A percentile compares a stretch with the other conserved stretches of the same genome.
phyloP scores from a whole-genome alignment of 129 eudicot genomes.

The Solidago caesia region DNA sequence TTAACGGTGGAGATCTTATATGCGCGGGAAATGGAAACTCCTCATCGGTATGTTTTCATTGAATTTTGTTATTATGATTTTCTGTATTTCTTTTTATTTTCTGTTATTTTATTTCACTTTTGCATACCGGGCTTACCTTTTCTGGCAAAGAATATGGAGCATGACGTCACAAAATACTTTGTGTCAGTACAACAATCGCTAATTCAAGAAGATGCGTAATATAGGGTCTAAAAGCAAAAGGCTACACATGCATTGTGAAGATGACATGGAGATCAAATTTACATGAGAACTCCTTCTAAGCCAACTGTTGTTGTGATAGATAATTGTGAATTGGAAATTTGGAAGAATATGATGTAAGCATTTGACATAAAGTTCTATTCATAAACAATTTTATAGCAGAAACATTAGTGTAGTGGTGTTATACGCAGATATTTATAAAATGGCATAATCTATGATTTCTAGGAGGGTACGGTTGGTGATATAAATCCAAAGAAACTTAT shows the following conservation, averaged over 20 bases:
- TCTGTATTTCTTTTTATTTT: not conserved
- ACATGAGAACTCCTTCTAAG: constrained; percentile 70
- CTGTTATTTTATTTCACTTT: constrained; percentile 22
- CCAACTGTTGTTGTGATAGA: constrained; percentile 65
- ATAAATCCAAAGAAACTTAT: no score
- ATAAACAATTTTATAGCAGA: not conserved
- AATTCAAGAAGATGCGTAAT: constrained; percentile 52
- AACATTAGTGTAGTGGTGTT: no score
- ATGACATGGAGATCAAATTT: constrained; percentile 68
- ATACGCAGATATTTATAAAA: no score
- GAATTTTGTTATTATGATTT: not conserved
- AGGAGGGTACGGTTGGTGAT: no score
- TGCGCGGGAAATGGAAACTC: constrained; percentile 42
- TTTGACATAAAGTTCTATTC: not conserved
- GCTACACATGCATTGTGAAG: constrained; percentile 77
- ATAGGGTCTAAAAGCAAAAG: constrained; percentile 84
- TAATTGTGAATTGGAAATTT: constrained; percentile 53
- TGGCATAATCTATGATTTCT: no score
- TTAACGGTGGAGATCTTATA: constrained; percentile 39
- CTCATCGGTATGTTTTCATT: constrained; percentile 41
- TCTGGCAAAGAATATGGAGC: constrained; percentile 33
- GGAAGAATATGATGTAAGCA: constrained; percentile 86
- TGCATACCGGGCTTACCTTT: constrained; percentile 16
- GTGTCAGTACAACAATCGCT: constrained; percentile 35
- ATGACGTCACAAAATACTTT: constrained; percentile 42